Evolutionary conservation across 139 green algal species (phyloP), one percentile per base, ranked within the genome.

Genomic region (Ettlia oleoabundans): DNA sequence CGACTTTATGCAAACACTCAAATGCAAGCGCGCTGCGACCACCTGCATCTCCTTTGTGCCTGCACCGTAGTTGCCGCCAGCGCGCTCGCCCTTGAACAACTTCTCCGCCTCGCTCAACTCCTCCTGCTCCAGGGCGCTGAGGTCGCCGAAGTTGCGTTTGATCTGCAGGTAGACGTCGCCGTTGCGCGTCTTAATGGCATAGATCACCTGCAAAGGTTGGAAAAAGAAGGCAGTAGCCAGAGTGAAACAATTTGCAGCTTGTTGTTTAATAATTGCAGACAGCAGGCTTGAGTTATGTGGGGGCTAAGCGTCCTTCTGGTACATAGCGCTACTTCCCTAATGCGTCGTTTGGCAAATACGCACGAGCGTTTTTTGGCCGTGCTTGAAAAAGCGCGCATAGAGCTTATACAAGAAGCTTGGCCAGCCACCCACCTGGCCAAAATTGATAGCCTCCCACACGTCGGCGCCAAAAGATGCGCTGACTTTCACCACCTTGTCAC

Each of bases 131-230:
- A 99, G 75, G 7, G 85, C 85, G 78, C 62, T 90, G 81, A 96
- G 90, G 85, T 98, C 95, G 18, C 97, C 97, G 78, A 88, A 92
- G 76, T 93, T 96, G 38, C 88, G 88, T 85, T 97, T 92, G 52
- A 99, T 77, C 82, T 96, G 94, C 71, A 99, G 80, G 89, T 97
- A 98, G 24, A 99, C 92, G 26, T 91, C 87, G 19, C 97, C 97
- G 85, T 93, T 96, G 51, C 97, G 89, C 0, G 97, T 99, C 80
- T 95, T 96, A 89, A 99, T 98, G 81, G 97, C 96, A 82, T 99
- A 99, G 89, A 99, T 97, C 63, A 98, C 94, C 90, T 97, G 93
- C n/a, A n/a, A n/a, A n/a, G n/a, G n/a, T n/a, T 26, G 21, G 38
- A 37, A 33, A 22, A 70, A 33, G 24, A 26, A 33, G 66, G n/a